Evolutionary conservation across 2,329 filamentous ascomycete genomes (phyloP), one percentile per base, ranked within the genome.

Genomic region (Thermoascus crustaceus): DNA sequence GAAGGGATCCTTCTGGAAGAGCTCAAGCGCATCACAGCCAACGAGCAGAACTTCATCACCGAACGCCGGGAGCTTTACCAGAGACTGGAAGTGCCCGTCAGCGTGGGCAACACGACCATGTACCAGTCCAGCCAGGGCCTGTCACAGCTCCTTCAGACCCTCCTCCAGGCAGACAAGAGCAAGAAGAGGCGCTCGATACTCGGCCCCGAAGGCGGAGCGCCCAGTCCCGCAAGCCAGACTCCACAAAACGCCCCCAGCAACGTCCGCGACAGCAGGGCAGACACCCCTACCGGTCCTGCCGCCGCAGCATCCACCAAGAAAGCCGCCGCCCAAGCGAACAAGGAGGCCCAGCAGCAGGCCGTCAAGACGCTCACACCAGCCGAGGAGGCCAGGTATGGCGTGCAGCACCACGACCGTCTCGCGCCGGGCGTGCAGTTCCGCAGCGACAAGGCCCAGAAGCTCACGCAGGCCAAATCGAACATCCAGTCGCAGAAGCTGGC

Each of bases 1-100:
- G 91, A 98, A 63, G 84, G 93, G 49, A 82, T 85, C 21, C 67
- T 98, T 2, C 73, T 98, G 11, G 74, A 89, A 39, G 91, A 98
- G 56, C 76, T 98, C 37, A 87, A 93, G 53, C 82, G 91, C 40
- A 96, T 98, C 46, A 76, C 94, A 52, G 80, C 84, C 43, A 80
- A 87, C 41, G 85, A 88, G 45, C 84, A 91, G 47, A 80, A 78
- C 38, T 82, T 96, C 54, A 85, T 93, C 55, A 80, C 85, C 46
- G 87, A 95, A 55, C 82, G 91, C 36, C 78, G 81, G 47, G 88
- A 94, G 57, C 75, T 94, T 29, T 94, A 89, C 63, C 76, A 78
- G 44, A 77, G 89, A 34, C 78, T 98, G 7, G 89, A 95, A 53
- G 85, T 86, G 43, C 88, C 88, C 58, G 72, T 49, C 67, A 83